Percentiles rank a stretch among this genome's conserved stretches.
These are phyloP conservation scores for Podochytrium sp. DNA, from an alignment of 192 early-diverging fungal species.

Conservation along the genomic window DNA sequence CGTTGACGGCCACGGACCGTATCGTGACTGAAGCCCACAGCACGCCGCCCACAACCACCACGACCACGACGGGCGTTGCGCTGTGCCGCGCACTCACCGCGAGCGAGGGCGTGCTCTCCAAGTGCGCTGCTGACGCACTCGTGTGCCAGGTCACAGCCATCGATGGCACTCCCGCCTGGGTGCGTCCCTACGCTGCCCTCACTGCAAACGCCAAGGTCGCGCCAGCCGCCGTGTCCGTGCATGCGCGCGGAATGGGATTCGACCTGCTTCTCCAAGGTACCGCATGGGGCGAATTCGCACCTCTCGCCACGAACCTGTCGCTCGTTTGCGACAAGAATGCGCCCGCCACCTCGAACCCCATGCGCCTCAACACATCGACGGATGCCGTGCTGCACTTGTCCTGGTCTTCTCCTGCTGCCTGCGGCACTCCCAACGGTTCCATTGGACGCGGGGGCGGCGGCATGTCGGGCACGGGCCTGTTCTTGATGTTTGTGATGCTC, in stretches of 20 bases:
- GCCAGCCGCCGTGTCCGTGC: neutral
- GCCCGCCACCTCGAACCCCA: neutral
- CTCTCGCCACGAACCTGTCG: neutral
- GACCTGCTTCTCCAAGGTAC: neutral
- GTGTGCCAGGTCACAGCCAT: neutral
- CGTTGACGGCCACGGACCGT: neutral
- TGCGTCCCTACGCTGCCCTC: neutral
- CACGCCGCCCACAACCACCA: slow-evolving; percentile 10
- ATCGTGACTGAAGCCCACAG: neutral
- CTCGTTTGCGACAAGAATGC: slow-evolving; percentile 7
- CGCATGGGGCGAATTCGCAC: neutral
- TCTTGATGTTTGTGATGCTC: slow-evolving; percentile 9
- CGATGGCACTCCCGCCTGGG: neutral
- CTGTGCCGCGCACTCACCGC: neutral
- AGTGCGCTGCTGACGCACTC: neutral
- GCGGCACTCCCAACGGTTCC: neutral
- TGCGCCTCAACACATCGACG: neutral
- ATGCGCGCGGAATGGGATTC: neutral
- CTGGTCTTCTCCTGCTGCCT: neutral
- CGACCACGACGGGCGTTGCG: neutral
- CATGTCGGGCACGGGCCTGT: slow-evolving; percentile 11
- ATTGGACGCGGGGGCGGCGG: neutral
- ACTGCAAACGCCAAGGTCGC: neutral
- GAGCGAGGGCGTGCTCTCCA: neutral
- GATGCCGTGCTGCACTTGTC: neutral